Base-by-base conservation (phyloP, 495 filamentous ascomycete genomes). In the Beverwykella pulmonaria region DNA sequence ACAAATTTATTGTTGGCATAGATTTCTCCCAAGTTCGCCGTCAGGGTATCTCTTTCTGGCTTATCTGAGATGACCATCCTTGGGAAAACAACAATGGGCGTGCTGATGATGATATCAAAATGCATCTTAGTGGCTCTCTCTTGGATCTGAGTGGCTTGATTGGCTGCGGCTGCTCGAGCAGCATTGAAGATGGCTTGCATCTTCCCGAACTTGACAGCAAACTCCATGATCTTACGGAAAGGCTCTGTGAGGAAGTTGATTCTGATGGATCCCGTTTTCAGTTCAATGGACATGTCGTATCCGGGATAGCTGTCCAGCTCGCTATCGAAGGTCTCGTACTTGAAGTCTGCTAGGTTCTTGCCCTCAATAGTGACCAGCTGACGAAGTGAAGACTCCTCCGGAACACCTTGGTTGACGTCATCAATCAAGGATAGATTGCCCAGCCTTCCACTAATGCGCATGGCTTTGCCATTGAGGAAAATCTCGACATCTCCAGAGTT, bases 181-280 rank as follows among this genome's bases (percentile, higher is more conserved):
- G 94, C 93, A 75, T 98, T 98, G 82, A 96, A 98, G 52, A 98
- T 92, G 23, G 94, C 92, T 77, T 98, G 94, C 94, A 98, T 98
- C 78, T 96, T 96, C 61, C 94, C 94, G 72, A 98, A 98, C 70
- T 98, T 98, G 71, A 98, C 91, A 29, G 92, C 81, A 77, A 98
- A 98, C 72, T 96, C 90, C 77, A 98, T 91, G 64, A 98, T 98
- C 78, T 98, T 98, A 46, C 95, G 89, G 79, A 97, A 98, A 4
- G 94, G 94, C 74, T 98, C 94, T 68, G 96, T 92, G 8, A 97
- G 75, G 74, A 98, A 98, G 73, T 97, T 97, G 74, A 98, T 82
- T 76, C 94, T 97, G 75, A 98, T 88, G 0, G 94, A 98, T 5
- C 92, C 94, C 29, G 94, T 92, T 25, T 92, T 86, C 15, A 98